Percentiles rank a stretch among this genome's conserved stretches.
These are phyloP conservation scores for Neocatenulostroma microsporum DNA, from an alignment of 2,329 filamentous ascomycete genomes.

Conservation along the genomic window DNA sequence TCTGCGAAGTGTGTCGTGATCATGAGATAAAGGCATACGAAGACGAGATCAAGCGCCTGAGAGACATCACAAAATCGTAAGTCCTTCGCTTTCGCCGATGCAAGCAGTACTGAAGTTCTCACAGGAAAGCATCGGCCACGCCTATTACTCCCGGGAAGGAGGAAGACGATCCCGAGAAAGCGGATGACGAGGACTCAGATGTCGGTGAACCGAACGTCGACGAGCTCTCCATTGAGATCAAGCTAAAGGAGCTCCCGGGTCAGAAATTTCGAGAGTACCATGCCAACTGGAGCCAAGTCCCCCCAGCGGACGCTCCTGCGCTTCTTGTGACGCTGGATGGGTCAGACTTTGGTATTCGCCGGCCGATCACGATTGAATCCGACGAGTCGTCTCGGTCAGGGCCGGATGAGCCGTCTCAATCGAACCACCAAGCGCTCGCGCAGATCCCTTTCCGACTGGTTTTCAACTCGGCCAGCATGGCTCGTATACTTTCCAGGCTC, in stretches of 20 bases:
- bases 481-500: neutral
- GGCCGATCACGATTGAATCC: neutral
- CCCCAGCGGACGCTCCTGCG: neutral
- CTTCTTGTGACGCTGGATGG: neutral
- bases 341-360: conserved; percentile 1
- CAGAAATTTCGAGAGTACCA: neutral
- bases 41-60: no score
- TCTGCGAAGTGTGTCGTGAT: no score
- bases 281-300: neutral
- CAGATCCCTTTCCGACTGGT: conserved; percentile 1
- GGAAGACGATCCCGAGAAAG: no score
- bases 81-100: no score
- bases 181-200: no score
- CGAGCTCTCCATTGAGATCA: neutral
- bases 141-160: no score
- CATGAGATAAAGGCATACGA: no score
- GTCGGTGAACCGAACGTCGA: neutral
- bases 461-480: neutral
- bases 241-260: neutral
- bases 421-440: neutral
- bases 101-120: no score
- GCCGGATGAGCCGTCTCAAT: neutral
- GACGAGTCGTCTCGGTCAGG: neutral
- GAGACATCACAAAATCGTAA: no score
- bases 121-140: no score